These are phyloP conservation scores for Blastobotrys muscicola DNA, from an alignment of 805 yeast species.

Conservation along the genomic window DNA sequence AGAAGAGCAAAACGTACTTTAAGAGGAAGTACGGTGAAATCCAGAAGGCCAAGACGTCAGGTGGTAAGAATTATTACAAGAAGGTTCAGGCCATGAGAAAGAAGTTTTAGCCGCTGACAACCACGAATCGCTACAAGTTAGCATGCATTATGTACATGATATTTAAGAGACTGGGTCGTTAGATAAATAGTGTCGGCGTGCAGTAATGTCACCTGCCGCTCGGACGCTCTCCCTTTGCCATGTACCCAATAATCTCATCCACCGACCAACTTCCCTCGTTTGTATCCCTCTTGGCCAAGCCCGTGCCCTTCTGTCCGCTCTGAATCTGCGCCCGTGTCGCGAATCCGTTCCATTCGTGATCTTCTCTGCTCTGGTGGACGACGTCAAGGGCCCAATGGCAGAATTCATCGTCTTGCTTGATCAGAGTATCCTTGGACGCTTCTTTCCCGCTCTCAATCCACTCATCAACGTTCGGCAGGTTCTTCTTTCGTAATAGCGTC, in stretches of 20 bases:
- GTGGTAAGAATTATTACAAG: slow-evolving; percentile 60
- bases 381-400: slow-evolving; percentile 57
- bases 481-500: slow-evolving; percentile 77
- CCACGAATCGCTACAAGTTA: not conserved
- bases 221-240: slow-evolving; percentile 12
- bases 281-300: slow-evolving; percentile 3
- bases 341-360: slow-evolving; percentile 55
- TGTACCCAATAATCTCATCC: slow-evolving; percentile 12
- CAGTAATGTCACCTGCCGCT: too few species aligned
- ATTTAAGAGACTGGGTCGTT: not conserved
- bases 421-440: slow-evolving; percentile 23
- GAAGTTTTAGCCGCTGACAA: slow-evolving; percentile 24
- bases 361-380: slow-evolving; percentile 44
- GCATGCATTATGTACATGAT: not conserved
- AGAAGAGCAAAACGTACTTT: slow-evolving; percentile 62
- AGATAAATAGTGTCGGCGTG: too few species aligned
- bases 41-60: slow-evolving; percentile 52
- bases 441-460: slow-evolving; percentile 56
- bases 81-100: slow-evolving; percentile 53
- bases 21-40: slow-evolving; percentile 77
- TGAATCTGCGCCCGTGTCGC: slow-evolving; percentile 42
- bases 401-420: slow-evolving; percentile 46
- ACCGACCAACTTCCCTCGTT: slow-evolving; percentile 10
- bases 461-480: slow-evolving; percentile 79
- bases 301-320: slow-evolving; percentile 17